Evolutionary conservation across 2,329 filamentous ascomycete species (phyloP).

Genomic region (Fusarium stilboides): DNA sequence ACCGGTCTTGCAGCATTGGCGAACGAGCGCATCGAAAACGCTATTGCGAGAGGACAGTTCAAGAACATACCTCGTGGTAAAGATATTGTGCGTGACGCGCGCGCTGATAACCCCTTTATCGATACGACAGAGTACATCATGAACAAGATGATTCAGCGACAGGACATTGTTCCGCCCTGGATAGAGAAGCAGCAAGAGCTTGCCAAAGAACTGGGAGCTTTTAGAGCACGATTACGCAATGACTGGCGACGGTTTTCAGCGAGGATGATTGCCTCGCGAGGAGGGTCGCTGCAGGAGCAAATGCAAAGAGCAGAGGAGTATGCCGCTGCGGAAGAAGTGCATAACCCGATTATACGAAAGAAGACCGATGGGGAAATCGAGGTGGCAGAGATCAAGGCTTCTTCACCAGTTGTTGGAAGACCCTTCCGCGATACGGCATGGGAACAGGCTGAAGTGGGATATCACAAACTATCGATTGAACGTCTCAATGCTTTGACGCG

Average conservation of each 20-base stretch:
- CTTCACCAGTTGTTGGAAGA: constrained; percentile 54
- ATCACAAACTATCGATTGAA: constrained; percentile 81
- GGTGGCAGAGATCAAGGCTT: constrained; percentile 48
- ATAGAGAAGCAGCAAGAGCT: constrained; percentile 99
- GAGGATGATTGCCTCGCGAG: constrained; percentile 81
- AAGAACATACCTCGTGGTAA: constrained; percentile 85
- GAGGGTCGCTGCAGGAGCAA: constrained; percentile 82
- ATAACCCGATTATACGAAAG: constrained; percentile 70
- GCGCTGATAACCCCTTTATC: constrained; percentile 89
- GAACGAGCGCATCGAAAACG: constrained; percentile 93
- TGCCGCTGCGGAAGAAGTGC: constrained; percentile 78
- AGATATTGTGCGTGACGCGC: constrained; percentile 83
- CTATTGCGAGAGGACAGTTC: constrained; percentile 93
- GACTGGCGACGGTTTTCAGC: constrained; percentile 91
- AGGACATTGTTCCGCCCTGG: constrained; percentile 97
- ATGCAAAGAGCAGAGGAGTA: constrained; percentile 79
- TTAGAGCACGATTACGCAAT: constrained; percentile 80
- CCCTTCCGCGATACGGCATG: constrained; percentile 87
- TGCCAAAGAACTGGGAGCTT: constrained; percentile 75
- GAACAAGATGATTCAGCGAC: constrained; percentile 98
- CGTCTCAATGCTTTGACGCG: constrained; percentile 85
- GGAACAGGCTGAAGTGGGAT: constrained; percentile 80
- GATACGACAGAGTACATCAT: constrained; percentile 98
- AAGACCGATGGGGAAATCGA: constrained; percentile 60
- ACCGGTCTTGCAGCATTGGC: constrained; percentile 86